These are phyloP conservation scores for Cinchona pubescens DNA, from an alignment of 257 asterid genomes.

Conservation along the genomic window DNA sequence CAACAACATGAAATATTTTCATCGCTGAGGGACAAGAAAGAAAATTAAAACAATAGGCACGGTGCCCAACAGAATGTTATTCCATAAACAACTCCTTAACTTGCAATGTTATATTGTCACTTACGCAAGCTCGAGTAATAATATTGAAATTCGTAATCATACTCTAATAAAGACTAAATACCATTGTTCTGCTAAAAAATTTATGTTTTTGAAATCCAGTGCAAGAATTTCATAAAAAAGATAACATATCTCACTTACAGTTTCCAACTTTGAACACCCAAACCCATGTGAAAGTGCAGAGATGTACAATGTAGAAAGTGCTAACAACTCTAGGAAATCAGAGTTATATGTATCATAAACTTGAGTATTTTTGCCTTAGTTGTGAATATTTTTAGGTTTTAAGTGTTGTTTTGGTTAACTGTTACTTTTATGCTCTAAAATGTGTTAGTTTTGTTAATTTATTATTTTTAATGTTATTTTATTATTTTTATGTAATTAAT, in stretches of 20 bases:
- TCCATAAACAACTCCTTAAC: not conserved
- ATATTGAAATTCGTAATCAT: not conserved
- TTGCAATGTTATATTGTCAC: not conserved
- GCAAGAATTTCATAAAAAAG: not conserved
- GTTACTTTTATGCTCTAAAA: too few relatives aligned
- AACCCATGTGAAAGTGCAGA: conserved; percentile 76
- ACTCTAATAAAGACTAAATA: not conserved
- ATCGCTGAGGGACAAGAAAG: not conserved
- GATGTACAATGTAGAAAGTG: conserved; percentile 77
- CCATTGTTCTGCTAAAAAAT: not conserved
- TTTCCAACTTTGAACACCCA: conserved; percentile 59
- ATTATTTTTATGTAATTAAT: too few relatives aligned
- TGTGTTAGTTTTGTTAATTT: too few relatives aligned
- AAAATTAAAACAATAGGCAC: not conserved
- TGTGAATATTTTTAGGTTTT: too few relatives aligned
- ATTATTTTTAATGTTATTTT: too few relatives aligned
- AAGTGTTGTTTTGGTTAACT: too few relatives aligned
- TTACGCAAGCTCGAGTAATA: not conserved
- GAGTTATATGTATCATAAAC: too few relatives aligned
- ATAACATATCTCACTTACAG: conserved; percentile 47
- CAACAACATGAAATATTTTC: not conserved
- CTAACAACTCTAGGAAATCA: too few relatives aligned
- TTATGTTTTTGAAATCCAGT: not conserved
- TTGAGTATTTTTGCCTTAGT: too few relatives aligned
- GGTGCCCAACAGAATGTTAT: not conserved